Evolutionary conservation across 495 filamentous ascomycete species (phyloP).

Genomic region (Staphylotrichum tortipilum): DNA sequence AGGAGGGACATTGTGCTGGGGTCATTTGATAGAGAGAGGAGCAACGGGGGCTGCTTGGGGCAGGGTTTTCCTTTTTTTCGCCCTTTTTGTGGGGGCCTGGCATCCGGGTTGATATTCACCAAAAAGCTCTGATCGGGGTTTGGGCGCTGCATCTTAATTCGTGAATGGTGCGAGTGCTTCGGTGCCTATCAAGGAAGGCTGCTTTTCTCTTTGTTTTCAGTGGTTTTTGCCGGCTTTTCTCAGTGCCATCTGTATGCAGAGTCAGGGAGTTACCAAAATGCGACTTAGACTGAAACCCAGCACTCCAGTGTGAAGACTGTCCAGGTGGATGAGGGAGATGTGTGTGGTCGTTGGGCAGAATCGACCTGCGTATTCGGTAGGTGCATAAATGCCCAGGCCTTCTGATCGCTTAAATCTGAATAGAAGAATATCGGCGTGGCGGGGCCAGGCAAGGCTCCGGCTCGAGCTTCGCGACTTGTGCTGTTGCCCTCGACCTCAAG

Average conservation of each 20-base stretch:
- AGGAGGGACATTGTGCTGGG: slow-evolving; percentile 20
- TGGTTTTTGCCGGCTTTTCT: slow-evolving; percentile 15
- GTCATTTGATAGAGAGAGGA: slow-evolving; percentile 22
- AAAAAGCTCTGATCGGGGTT: slow-evolving; percentile 23
- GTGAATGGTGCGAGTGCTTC: slow-evolving; percentile 24
- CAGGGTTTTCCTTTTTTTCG: slow-evolving; percentile 9
- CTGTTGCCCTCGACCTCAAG: too few species aligned
- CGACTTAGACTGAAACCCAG: slow-evolving; percentile 26
- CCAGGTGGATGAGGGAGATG: too few species aligned
- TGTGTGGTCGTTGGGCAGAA: too few species aligned
- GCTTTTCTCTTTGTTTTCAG: slow-evolving; percentile 20
- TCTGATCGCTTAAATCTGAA: too few species aligned
- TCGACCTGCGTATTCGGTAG: too few species aligned
- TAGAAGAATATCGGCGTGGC: too few species aligned
- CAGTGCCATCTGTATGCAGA: slow-evolving; percentile 26
- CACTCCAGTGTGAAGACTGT: neutral
- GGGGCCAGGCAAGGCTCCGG: neutral
- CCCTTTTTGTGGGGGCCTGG: slow-evolving; percentile 19
- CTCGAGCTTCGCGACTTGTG: too few species aligned
- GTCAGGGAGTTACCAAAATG: slow-evolving; percentile 27
- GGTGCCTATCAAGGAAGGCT: slow-evolving; percentile 22
- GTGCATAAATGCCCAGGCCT: too few species aligned
- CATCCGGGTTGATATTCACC: slow-evolving; percentile 22
- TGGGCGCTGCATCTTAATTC: slow-evolving; percentile 22
- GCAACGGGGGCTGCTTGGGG: slow-evolving; percentile 9